Percentiles rank a stretch among this genome's conserved stretches.
Evolutionary conservation across 2,329 filamentous ascomycete species (phyloP).

Genomic region (Annulohypoxylon truncatum): DNA sequence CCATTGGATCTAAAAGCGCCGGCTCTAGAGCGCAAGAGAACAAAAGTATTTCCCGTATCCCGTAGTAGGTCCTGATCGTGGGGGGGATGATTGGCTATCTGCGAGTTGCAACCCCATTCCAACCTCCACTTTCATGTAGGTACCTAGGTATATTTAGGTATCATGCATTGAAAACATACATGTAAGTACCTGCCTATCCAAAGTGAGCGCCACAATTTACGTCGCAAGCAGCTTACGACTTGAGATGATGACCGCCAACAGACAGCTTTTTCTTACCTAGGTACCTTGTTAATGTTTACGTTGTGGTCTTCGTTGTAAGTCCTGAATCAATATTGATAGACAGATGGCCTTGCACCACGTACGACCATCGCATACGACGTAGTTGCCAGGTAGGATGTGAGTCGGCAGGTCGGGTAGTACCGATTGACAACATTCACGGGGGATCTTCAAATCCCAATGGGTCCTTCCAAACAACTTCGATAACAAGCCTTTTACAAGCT

Average conservation of each 20-base stretch:
- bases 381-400: not conserved
- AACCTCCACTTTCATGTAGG: not conserved
- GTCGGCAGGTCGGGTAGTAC: slow-evolving; percentile 3
- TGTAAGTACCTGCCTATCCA: not conserved
- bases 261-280: not conserved
- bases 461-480: slow-evolving; percentile 8
- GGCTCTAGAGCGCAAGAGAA: not conserved
- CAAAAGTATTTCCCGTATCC: slow-evolving; percentile 11
- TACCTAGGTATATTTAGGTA: slow-evolving; percentile 1
- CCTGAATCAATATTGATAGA: not conserved
- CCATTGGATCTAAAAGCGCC: slow-evolving; percentile 2
- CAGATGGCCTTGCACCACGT: not conserved
- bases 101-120: slow-evolving; percentile 4
- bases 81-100: slow-evolving; percentile 29
- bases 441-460: slow-evolving; percentile 13
- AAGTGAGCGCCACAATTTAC: not conserved
- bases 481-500: slow-evolving; percentile 10
- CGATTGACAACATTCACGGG: not conserved
- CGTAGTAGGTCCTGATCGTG: slow-evolving; percentile 13
- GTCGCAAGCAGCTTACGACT: not conserved
- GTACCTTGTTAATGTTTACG: not conserved
- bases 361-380: not conserved
- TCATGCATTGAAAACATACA: not conserved
- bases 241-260: not conserved
- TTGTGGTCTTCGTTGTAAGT: not conserved